Percentiles rank a stretch among this genome's conserved stretches.
Evolutionary conservation across 176 grass and related monocot genomes (phyloP).

Genomic region (Secale cereale): DNA sequence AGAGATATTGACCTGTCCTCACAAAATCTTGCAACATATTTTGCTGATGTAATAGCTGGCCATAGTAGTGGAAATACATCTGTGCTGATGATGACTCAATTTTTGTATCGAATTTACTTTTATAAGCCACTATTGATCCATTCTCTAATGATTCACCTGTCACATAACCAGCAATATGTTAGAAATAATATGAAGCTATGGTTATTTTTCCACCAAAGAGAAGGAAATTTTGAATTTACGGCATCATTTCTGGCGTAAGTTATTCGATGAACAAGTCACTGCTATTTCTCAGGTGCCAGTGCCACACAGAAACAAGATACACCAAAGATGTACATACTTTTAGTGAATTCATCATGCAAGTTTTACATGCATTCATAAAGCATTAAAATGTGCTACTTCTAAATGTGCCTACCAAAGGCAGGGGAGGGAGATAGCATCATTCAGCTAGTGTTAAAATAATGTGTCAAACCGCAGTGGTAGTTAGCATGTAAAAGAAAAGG

Average conservation of each 20-base stretch:
- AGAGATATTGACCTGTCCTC: slow-evolving; percentile 75
- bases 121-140: slow-evolving; percentile 59
- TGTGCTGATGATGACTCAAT: slow-evolving; percentile 95
- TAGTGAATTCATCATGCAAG: background rate
- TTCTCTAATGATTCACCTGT: slow-evolving; percentile 74
- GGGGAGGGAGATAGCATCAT: background rate
- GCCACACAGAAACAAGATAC: background rate
- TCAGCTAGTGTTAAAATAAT: background rate
- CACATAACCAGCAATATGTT: slow-evolving; percentile 23
- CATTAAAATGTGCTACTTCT: background rate
- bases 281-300: slow-evolving; percentile 9
- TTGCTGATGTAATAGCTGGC: slow-evolving; percentile 95
- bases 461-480: background rate
- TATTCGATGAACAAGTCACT: background rate
- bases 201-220: background rate
- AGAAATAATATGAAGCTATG: slow-evolving; percentile 6
- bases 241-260: background rate
- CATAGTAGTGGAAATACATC: slow-evolving; percentile 99
- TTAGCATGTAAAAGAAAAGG: background rate
- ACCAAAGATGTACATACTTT: background rate
- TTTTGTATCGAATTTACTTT: slow-evolving; percentile 97
- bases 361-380: background rate
- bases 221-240: background rate
- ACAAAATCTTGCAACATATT: slow-evolving; percentile 99
- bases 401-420: background rate